Conservation (phyloP, 2,329 filamentous ascomycete species). For the Sclerotinia subarctica region DNA sequence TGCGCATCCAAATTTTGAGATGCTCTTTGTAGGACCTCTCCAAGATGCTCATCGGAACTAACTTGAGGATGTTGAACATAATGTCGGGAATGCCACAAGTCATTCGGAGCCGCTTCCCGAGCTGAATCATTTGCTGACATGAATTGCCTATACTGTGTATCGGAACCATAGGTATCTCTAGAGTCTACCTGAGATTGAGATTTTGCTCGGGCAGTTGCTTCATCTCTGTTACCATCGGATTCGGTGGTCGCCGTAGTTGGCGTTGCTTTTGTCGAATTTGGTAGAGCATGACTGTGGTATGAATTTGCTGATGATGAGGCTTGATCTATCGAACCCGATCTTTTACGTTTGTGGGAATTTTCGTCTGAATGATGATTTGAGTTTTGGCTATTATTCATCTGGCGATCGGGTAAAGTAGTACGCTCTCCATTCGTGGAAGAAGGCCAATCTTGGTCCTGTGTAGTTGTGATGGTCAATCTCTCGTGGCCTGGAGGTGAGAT, state of each 20-base stretch:
- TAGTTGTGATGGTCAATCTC: constrained; percentile 37
- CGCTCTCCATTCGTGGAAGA: constrained; percentile 32
- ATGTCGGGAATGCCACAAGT: constrained; percentile 35
- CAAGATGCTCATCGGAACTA: constrained; percentile 49
- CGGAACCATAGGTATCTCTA: constrained; percentile 31
- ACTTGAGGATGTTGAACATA: constrained; percentile 46
- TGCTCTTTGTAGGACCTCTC: constrained; percentile 51
- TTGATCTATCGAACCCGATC: constrained; percentile 60
- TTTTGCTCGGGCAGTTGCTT: constrained; percentile 42
- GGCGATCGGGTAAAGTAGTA: constrained; percentile 20
- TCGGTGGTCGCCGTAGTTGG: constrained; percentile 35
- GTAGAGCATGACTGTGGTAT: constrained; percentile 40
- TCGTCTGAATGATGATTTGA: constrained; percentile 39
- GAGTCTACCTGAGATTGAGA: constrained; percentile 41
- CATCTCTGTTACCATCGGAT: constrained; percentile 39
- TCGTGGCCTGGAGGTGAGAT: constrained; percentile 37
- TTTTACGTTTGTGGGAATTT: constrained; percentile 61
- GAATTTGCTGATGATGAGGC: constrained; percentile 37
- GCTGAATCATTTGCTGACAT: constrained; percentile 29
- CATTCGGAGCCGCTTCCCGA: constrained; percentile 27
- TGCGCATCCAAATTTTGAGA: constrained; percentile 42
- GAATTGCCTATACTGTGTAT: constrained; percentile 32
- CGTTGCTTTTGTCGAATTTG: constrained; percentile 39
- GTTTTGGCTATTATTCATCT: constrained; percentile 27
- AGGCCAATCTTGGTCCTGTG: constrained; percentile 37